Evolutionary conservation across 2,329 filamentous ascomycete species (phyloP), one percentile per base, ranked within the genome.

Genomic region (Alternaria sp.): DNA sequence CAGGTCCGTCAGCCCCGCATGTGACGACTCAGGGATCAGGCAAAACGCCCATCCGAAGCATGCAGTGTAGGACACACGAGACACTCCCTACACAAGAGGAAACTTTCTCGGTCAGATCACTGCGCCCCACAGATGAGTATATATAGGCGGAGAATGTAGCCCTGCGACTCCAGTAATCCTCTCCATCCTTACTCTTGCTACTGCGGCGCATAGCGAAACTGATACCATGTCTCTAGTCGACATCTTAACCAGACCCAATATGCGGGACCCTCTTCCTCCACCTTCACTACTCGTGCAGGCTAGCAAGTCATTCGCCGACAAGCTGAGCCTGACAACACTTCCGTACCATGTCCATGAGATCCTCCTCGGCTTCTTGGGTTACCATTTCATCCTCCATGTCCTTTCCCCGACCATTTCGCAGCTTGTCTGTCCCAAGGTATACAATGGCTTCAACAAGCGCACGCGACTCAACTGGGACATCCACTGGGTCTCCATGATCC

Each of bases 381-480:
- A 95, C 81, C 88, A 90, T 51, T 80, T 90, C 74, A 84, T 93
- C 73, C 87, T 89, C 75, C 81, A 84, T 68, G 84, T 88, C 59
- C 74, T 93, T 58, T 92, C 92, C 54, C 92, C 92, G 3, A 71
- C 84, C 34, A 54, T 93, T 16, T 93, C 91, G 38, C 82, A 79
- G 34, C 72, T 82, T 49, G 71, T 93, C 49, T 88, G 89, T 64
- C 87, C 90, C 11, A 74, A 83, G 41, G 82, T 85, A 62, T 95
- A 95, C 79, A 78, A 81, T 53, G 79, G 80, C 54, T 85, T 92
- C 67, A 85, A 88, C 51, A 81, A 81, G 43, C 84, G 86, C 60
- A 92, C 90, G 64, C 86, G 85, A 74, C 83, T 92, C 68, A 95
- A 91, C 83, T 94, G 92, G 92, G 87, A 95, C 76, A 89, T 93